Evolutionary conservation across 768 basidiomycete genomes (phyloP).

Genomic region (Tephrocybe rancida): DNA sequence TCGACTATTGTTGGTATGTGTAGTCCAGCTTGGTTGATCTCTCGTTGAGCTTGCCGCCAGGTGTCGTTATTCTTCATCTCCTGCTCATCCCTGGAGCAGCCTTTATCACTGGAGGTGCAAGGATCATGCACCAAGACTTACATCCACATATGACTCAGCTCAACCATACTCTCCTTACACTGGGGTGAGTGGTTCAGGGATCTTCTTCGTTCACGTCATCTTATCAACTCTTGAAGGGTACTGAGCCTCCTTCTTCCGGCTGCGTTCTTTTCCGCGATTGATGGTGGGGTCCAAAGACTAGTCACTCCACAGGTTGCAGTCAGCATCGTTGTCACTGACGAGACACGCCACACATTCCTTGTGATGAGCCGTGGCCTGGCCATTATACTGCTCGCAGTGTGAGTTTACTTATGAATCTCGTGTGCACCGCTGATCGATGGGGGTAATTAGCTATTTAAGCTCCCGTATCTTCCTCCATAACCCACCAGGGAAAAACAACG

Average conservation of each 20-base stretch:
- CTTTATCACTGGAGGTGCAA: slow-evolving; percentile 74
- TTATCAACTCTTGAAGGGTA: slow-evolving; percentile 42
- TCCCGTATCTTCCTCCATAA: slow-evolving; percentile 73
- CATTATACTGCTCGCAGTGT: slow-evolving; percentile 63
- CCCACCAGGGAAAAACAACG: slow-evolving; percentile 63
- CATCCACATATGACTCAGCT: slow-evolving; percentile 67
- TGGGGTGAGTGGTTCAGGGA: slow-evolving; percentile 50
- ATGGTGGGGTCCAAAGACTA: slow-evolving; percentile 28
- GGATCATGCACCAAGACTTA: slow-evolving; percentile 65
- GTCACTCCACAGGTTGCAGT: slow-evolving; percentile 20
- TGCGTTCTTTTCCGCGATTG: slow-evolving; percentile 66
- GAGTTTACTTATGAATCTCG: slow-evolving; percentile 21
- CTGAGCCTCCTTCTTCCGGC: slow-evolving; percentile 65
- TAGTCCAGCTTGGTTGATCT: not conserved
- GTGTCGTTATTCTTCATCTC: slow-evolving; percentile 74
- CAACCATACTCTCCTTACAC: slow-evolving; percentile 67
- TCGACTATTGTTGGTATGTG: slow-evolving; percentile 65
- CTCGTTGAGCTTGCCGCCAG: slow-evolving; percentile 27
- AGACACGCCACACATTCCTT: slow-evolving; percentile 48
- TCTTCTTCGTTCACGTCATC: not conserved
- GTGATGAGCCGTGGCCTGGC: slow-evolving; percentile 68
- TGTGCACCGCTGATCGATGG: not conserved
- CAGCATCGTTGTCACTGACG: slow-evolving; percentile 39
- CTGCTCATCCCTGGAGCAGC: slow-evolving; percentile 71
- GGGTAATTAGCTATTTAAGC: slow-evolving; percentile 51